Base-by-base conservation (phyloP, 2,329 filamentous ascomycete genomes). In the Fusarium mundagurra region DNA sequence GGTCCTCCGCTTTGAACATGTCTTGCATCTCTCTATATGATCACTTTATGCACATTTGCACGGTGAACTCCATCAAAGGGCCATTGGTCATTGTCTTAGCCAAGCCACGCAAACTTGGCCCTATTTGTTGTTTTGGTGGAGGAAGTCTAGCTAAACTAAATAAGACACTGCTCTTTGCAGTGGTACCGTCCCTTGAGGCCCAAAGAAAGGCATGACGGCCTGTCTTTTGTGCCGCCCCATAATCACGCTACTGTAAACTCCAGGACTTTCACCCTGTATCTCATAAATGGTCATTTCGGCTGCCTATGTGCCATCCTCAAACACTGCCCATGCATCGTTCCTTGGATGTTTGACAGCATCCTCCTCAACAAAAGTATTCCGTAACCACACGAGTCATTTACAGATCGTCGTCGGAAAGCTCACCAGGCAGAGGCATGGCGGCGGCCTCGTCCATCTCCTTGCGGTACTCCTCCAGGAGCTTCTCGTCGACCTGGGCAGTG, bases 361-460 rank as follows among this genome's bases (percentile, higher is more conserved):
- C 74, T 80, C 75, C 71, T 79, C 77, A 78, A 79, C 76, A 77
- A 74, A 72, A 78, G 74, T 76, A 67, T 76, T 67, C 73, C 76
- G 68, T 75, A 67, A 76, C 72, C 67, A 73, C 72, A 67, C 69
- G 74, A 79, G 69, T 79, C 80, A 77, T 85, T 87, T 88, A 90
- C 84, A 90, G 83, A 82, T 90, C 88, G 71, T 92, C 90, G 77
- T 94, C 91, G 79, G 98, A 96, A 77, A 97, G 94, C 90, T 98
- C 96, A 82, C 95, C 95, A 77, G 96, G 96, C 80, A 99, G 94
- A 81, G 96, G 95, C 91, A 93, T 91, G 75, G 88, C 80, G 74
- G 93, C 91, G 74, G 96, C 96, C 58, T 88, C 89, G 72, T 90
- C 85, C 94, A 99, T 97, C 89, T 99, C 96, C 85, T 92, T 88